Evolutionary conservation across 2,329 filamentous ascomycete species (phyloP).

Genomic region (Thelonectria olida): DNA sequence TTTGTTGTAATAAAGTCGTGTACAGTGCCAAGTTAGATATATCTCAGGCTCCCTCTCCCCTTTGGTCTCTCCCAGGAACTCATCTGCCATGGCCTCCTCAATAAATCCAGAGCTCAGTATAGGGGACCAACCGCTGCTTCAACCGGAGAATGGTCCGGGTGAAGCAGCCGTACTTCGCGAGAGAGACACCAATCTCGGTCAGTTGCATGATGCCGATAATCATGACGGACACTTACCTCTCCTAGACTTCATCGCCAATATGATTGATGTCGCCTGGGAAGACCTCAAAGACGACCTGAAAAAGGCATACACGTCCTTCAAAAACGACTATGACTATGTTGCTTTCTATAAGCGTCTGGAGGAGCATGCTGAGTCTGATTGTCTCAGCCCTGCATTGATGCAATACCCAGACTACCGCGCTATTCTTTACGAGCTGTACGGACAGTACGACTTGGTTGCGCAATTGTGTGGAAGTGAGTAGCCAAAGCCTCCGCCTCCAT

Average conservation of each 20-base stretch:
- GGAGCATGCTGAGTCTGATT: constrained; percentile 12
- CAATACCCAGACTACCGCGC: constrained; percentile 18
- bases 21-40: background rate
- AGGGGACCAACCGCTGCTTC: too few species aligned
- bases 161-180: background rate
- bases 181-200: background rate
- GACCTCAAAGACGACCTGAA: constrained; percentile 26
- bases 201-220: background rate
- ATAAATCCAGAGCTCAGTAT: too few species aligned
- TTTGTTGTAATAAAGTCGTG: background rate
- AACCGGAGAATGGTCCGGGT: too few species aligned
- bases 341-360: constrained; percentile 26
- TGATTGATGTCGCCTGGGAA: constrained; percentile 22
- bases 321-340: background rate
- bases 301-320: constrained; percentile 20
- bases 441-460: background rate
- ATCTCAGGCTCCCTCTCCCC: background rate
- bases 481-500: too few species aligned
- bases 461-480: background rate
- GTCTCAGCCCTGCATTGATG: constrained; percentile 34
- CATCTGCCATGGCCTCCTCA: too few species aligned
- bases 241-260: constrained; percentile 23
- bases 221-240: background rate
- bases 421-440: background rate
- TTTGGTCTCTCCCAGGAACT: too few species aligned